These are phyloP conservation scores for Polytrichum formosum DNA, from an alignment of 225 moss, liverwort and hornwort species.

Conservation along the genomic window DNA sequence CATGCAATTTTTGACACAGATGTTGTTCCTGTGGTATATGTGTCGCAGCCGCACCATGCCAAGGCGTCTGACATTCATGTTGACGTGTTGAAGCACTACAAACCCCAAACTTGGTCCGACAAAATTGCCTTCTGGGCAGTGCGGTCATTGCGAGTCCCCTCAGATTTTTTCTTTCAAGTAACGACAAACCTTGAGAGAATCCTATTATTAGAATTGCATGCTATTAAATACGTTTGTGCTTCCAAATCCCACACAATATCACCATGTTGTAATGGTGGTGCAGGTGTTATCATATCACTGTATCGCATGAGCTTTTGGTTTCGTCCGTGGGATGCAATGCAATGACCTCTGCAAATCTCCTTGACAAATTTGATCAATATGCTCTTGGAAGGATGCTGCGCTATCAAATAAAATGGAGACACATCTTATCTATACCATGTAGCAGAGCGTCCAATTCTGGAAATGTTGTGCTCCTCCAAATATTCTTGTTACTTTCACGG, in stretches of 20 bases:
- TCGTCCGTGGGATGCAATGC: not conserved
- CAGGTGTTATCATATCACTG: no score
- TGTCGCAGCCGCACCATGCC: conserved; percentile 37
- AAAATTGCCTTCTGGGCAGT: conserved; percentile 31
- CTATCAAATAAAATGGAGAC: not conserved
- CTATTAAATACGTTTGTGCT: not conserved
- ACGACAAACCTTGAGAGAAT: not conserved
- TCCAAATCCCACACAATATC: not conserved
- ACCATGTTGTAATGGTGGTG: no score
- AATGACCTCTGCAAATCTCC: not conserved
- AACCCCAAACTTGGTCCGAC: conserved; percentile 29
- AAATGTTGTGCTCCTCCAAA: not conserved
- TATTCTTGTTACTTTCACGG: not conserved
- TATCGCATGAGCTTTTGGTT: no score
- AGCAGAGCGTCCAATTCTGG: no score
- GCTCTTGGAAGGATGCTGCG: not conserved
- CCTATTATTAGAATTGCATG: not conserved
- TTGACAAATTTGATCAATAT: not conserved
- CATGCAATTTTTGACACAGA: not conserved
- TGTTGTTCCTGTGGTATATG: not conserved
- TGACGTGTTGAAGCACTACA: conserved; percentile 43
- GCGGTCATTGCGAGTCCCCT: conserved; percentile 29
- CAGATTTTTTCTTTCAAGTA: conserved; percentile 49
- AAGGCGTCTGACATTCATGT: conserved; percentile 25
- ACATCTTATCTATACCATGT: no score